A percentile compares a stretch with the other conserved stretches of the same genome.
Evolutionary conservation across 78 protist genomes (phyloP).

Genomic region (Cavenderia fasciculata): DNA sequence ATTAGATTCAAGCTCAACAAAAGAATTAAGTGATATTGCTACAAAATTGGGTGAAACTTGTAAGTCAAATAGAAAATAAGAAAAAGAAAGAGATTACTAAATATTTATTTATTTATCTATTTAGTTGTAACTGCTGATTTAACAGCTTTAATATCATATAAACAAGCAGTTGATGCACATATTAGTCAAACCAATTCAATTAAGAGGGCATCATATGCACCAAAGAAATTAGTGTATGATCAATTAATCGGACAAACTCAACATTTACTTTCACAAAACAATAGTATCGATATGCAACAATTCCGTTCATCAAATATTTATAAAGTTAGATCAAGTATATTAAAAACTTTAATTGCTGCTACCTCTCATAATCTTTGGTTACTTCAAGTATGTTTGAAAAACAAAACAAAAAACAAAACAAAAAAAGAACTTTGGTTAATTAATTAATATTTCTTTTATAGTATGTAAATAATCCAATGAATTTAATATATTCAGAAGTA

Average conservation of each 20-base stretch:
- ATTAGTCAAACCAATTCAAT: background rate
- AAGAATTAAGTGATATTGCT: conserved; percentile 66
- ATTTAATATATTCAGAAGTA: conserved; percentile 58
- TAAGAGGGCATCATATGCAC: conserved; percentile 22
- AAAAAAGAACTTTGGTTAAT: background rate
- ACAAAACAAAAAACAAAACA: no score
- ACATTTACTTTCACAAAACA: background rate
- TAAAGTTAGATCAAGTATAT: conserved; percentile 52
- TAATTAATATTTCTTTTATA: background rate
- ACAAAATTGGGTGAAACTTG: conserved; percentile 78
- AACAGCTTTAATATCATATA: conserved; percentile 74
- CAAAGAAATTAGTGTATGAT: conserved; percentile 6
- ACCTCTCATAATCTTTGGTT: conserved; percentile 45
- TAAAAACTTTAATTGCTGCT: conserved; percentile 33
- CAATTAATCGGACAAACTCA: background rate
- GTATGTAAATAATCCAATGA: conserved; percentile 66
- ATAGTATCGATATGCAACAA: background rate
- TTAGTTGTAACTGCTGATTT: conserved; percentile 71
- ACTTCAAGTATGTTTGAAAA: background rate
- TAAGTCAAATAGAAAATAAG: background rate
- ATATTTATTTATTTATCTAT: background rate
- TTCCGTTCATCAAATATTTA: conserved; percentile 24
- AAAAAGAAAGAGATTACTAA: background rate
- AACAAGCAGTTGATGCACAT: conserved; percentile 64
- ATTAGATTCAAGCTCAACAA: conserved; percentile 47